Evolutionary conservation across 495 filamentous ascomycete genomes (phyloP).

Genomic region (Penicillium steckii): DNA sequence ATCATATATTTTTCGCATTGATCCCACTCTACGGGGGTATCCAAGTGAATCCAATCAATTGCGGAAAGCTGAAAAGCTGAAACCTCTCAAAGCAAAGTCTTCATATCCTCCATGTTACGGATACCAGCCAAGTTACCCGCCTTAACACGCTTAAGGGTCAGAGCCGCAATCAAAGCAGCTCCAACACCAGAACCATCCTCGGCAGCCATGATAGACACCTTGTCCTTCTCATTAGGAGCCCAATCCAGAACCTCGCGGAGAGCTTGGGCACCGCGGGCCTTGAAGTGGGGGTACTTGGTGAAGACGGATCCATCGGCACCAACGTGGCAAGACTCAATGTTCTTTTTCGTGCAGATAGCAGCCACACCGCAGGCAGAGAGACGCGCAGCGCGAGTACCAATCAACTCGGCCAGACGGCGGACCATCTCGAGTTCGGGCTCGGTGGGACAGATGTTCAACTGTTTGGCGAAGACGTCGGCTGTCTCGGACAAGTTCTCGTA

Average conservation of each 20-base stretch:
- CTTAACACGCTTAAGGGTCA: conserved; percentile 84
- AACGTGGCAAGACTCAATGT: conserved; percentile 82
- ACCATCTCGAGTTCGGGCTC: conserved; percentile 79
- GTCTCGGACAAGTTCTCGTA: conserved; percentile 92
- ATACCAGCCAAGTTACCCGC: conserved; percentile 78
- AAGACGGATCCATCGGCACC: conserved; percentile 95
- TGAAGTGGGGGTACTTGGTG: conserved; percentile 98
- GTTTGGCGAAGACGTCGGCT: conserved; percentile 70
- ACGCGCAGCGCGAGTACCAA: conserved; percentile 90
- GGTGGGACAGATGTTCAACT: conserved; percentile 65
- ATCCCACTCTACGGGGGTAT: neutral
- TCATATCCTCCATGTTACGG: conserved; percentile 60
- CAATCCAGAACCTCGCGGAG: conserved; percentile 94
- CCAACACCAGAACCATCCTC: conserved; percentile 98
- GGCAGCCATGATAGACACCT: conserved; percentile 78
- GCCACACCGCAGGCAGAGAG: conserved; percentile 92
- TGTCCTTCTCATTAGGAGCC: conserved; percentile 75
- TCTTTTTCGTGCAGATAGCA: conserved; percentile 94
- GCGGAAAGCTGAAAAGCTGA: too few relatives aligned
- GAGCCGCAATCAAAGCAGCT: conserved; percentile 87
- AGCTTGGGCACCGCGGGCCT: conserved; percentile 81
- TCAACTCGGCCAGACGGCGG: conserved; percentile 85
- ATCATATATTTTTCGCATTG: neutral
- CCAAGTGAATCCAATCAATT: too few relatives aligned
- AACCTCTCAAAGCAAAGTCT: conserved; percentile 42